These are phyloP conservation scores for Apiospora koreana DNA, from an alignment of 2,329 filamentous ascomycete species.

Conservation along the genomic window DNA sequence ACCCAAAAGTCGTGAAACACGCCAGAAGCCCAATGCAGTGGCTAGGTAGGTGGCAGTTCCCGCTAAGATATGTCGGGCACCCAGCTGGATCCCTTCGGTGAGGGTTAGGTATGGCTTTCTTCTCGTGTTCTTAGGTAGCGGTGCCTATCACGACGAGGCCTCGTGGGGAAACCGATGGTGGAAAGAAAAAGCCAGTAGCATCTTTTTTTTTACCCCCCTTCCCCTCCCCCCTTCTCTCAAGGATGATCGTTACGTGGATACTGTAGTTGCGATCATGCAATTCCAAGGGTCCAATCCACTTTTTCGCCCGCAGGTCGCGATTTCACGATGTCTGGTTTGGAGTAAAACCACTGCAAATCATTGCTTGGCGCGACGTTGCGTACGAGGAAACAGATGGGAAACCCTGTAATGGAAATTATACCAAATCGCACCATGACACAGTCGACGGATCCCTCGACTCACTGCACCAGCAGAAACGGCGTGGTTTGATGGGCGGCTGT, in stretches of 20 bases:
- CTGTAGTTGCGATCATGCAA: not conserved
- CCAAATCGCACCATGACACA: not conserved
- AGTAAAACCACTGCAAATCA: slow-evolving; percentile 2
- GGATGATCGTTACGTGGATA: not conserved
- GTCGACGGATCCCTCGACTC: not conserved
- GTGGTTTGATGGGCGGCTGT: not conserved
- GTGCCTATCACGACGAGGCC: not conserved
- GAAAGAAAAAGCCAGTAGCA: not conserved
- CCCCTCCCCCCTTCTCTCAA: not conserved
- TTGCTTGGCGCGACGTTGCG: not conserved
- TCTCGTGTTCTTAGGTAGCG: not conserved
- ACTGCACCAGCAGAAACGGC: not conserved
- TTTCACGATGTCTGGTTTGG: not conserved
- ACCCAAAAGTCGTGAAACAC: not conserved
- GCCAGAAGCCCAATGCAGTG: not conserved
- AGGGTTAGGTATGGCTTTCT: not conserved
- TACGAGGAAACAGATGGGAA: not conserved
- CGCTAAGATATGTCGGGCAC: not conserved
- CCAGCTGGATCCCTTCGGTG: not conserved
- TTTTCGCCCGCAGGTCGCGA: not conserved
- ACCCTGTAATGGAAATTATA: not conserved
- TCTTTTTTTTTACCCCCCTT: not conserved
- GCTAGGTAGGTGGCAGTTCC: not conserved
- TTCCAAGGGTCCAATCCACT: slow-evolving; percentile 6
- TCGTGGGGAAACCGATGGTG: not conserved